A percentile compares a stretch with the other conserved stretches of the same genome.
These are phyloP conservation scores for Syncephalastrum contaminatum DNA, from an alignment of 371 early-diverging fungal genomes.

Conservation along the genomic window DNA sequence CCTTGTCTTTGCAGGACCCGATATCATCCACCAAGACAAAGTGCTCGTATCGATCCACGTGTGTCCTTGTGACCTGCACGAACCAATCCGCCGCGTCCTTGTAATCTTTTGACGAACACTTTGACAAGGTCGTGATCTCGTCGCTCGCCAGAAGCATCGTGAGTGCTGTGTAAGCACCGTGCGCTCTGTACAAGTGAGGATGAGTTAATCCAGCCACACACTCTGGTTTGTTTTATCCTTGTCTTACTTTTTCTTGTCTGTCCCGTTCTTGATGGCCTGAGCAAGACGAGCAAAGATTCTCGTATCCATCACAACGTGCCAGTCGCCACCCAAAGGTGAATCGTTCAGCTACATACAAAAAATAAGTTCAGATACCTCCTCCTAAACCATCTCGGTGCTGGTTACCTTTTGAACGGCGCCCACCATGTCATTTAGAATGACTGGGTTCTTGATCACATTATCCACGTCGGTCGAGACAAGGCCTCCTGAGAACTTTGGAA, in stretches of 20 bases:
- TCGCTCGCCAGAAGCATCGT: too few species aligned
- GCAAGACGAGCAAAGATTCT: conserved; percentile 1
- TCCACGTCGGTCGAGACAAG: conserved; percentile 8
- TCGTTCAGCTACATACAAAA: conserved; percentile 15
- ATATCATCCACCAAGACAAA: conserved; percentile 28
- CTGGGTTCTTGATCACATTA: conserved; percentile 9
- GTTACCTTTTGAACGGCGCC: conserved; percentile 2
- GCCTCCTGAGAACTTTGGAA: conserved; percentile 7
- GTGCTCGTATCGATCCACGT: background rate
- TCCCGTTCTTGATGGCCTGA: background rate
- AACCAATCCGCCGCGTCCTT: conserved; percentile 1
- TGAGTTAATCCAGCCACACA: too few species aligned
- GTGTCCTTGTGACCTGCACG: background rate
- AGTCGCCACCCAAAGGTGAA: conserved; percentile 3
- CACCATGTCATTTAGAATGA: background rate
- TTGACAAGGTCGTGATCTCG: too few species aligned
- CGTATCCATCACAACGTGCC: conserved; percentile 9
- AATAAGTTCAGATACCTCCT: too few species aligned
- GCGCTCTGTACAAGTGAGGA: too few species aligned
- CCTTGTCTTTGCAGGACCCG: background rate
- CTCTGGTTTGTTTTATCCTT: too few species aligned
- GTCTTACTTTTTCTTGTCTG: too few species aligned
- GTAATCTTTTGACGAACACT: too few species aligned
- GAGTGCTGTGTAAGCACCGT: too few species aligned
- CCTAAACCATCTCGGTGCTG: too few species aligned